Base-by-base conservation (phyloP, 495 filamentous ascomycete species). In the Xylona heveae region DNA sequence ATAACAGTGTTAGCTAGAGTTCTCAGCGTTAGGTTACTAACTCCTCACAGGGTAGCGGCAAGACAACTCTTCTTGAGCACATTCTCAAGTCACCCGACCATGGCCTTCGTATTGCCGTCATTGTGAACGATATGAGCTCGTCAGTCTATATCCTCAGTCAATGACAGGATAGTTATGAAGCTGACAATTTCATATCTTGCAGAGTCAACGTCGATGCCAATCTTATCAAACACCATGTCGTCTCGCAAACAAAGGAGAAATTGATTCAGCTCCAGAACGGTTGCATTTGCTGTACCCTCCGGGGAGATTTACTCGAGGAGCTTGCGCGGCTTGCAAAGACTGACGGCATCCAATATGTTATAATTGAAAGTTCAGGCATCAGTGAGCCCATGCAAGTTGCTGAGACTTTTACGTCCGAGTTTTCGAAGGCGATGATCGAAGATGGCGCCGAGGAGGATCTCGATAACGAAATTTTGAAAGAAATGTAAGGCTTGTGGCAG, bases 321-420 rank as follows among this genome's bases (percentile, higher is more conserved):
- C 51, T 70, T 5, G 61, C 58, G 1, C 54, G 46, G 1, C 42
- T 71, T 1, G 56, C 64, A 0, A 53, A 57, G 15, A 48, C 57
- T 12, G 51, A 57, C 5, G 53, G 50, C 10, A 55, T 70, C 18
- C 52, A 71, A 26, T 70, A 71, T 43, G 58, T 71, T 5, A 43
- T 71, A 13, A 66, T 71, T 34, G 66, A 71, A 38, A 68, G 62
- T 40, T 66, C 59, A 0, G 66, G 66, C 1, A 66, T 71, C 17
- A 69, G 64, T 39, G 66, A 71, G 41, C 66, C 66, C 1, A 62
- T 66, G 61, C 66, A 71, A 43, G 66, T 71, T 5, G 65, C 66
- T 5, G 65, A 70, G 45, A 70, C 63, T 0, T 71, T 71, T 39
- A 63, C 59, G 6, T 44, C 54, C 17, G 59, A 66, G 48, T 63